These are phyloP conservation scores for Sporothrix schenckii DNA, from an alignment of 2,329 filamentous ascomycete genomes.

Conservation along the genomic window DNA sequence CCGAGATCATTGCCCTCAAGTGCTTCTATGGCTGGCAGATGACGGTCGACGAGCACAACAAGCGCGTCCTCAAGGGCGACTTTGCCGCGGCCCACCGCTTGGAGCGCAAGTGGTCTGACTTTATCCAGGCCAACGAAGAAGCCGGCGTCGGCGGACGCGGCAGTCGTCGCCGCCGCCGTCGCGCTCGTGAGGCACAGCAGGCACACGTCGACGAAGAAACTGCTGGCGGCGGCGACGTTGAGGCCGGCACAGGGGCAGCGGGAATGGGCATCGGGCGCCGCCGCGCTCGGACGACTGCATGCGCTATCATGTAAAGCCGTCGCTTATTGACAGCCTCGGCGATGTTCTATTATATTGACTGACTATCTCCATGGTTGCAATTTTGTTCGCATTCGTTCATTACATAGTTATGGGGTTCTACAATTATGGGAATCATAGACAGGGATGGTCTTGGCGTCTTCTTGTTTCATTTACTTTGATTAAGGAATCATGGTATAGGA, in stretches of 20 bases:
- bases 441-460: background rate
- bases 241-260: constrained; percentile 57
- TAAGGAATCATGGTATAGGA: background rate
- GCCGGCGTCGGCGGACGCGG: constrained; percentile 69
- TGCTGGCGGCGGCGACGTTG: constrained; percentile 66
- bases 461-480: background rate
- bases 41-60: constrained; percentile 91
- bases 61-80: constrained; percentile 78
- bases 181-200: constrained; percentile 79
- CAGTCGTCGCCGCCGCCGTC: constrained; percentile 68
- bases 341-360: background rate
- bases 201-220: constrained; percentile 82
- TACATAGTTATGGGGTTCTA: background rate
- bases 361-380: background rate
- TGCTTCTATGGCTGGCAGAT: constrained; percentile 96
- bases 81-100: constrained; percentile 73
- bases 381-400: too few relatives aligned
- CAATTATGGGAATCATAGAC: background rate
- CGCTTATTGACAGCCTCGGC: too few relatives aligned
- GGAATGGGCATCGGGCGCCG: constrained; percentile 46
- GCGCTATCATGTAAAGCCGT: constrained; percentile 37
- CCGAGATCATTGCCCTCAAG: constrained; percentile 81
- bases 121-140: constrained; percentile 90
- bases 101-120: constrained; percentile 89
- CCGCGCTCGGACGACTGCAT: constrained; percentile 37